Conservation (phyloP, 371 early-diverging fungal species). For the Mortierella sp. region DNA sequence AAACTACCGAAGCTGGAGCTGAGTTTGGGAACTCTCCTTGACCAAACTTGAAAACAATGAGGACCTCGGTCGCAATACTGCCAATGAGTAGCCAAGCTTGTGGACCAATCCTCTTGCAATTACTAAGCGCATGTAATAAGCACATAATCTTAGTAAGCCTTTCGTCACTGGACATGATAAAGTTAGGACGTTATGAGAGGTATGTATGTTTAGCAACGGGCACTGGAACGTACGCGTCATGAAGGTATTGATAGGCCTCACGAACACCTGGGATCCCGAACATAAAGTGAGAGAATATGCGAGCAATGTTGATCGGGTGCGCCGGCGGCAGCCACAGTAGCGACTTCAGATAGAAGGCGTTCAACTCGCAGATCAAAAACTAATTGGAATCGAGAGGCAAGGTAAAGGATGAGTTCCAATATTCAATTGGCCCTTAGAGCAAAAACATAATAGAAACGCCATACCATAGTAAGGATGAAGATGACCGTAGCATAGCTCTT, state of each 20-base stretch:
- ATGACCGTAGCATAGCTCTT: slow-evolving; percentile 56
- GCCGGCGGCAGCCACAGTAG: slow-evolving; percentile 94
- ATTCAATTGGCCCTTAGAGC: background rate
- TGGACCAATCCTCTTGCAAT: slow-evolving; percentile 81
- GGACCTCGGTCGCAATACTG: slow-evolving; percentile 86
- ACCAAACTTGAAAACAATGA: slow-evolving; percentile 91
- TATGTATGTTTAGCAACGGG: too few relatives aligned
- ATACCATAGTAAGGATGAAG: slow-evolving; percentile 53
- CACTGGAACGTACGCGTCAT: slow-evolving; percentile 68
- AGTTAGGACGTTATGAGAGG: too few relatives aligned
- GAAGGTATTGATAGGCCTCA: slow-evolving; percentile 91
- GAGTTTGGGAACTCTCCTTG: slow-evolving; percentile 85
- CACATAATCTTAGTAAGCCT: background rate
- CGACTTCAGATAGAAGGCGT: slow-evolving; percentile 92
- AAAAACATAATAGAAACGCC: background rate
- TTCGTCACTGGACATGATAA: too few relatives aligned
- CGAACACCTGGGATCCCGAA: slow-evolving; percentile 88
- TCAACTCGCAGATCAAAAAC: slow-evolving; percentile 86
- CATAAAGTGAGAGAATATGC: slow-evolving; percentile 86
- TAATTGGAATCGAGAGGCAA: slow-evolving; percentile 18
- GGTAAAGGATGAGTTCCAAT: background rate
- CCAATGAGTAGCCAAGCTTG: slow-evolving; percentile 91
- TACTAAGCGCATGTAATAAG: slow-evolving; percentile 65
- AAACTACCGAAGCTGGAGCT: slow-evolving; percentile 77
- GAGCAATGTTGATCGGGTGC: slow-evolving; percentile 84